Conservation (phyloP, 495 filamentous ascomycete genomes). For the Arthonia radiata region DNA sequence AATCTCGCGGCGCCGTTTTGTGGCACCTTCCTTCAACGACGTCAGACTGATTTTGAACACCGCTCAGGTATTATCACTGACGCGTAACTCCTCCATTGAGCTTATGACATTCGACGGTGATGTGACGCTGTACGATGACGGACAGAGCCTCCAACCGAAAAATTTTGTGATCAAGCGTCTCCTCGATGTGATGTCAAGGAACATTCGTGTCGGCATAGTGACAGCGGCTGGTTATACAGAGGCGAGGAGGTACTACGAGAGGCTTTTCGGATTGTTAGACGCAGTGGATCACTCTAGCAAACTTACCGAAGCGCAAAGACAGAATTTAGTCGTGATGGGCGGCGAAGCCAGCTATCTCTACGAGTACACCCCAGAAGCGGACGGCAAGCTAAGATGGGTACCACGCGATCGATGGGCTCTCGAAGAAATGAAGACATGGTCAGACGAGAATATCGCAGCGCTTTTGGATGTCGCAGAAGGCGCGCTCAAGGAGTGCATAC, state of each 20-base stretch:
- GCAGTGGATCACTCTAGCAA: slow-evolving; percentile 24
- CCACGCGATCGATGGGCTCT: slow-evolving; percentile 53
- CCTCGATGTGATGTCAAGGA: slow-evolving; percentile 32
- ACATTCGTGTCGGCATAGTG: slow-evolving; percentile 71
- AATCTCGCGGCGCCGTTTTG: slow-evolving; percentile 81
- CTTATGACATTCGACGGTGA: slow-evolving; percentile 95
- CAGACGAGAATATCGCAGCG: slow-evolving; percentile 44
- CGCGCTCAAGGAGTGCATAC: slow-evolving; percentile 53
- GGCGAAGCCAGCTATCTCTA: slow-evolving; percentile 28
- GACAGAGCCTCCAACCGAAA: slow-evolving; percentile 41
- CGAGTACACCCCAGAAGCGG: slow-evolving; percentile 32
- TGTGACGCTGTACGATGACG: slow-evolving; percentile 91
- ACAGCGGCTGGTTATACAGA: slow-evolving; percentile 93
- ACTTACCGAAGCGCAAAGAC: slow-evolving; percentile 36
- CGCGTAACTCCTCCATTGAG: slow-evolving; percentile 33
- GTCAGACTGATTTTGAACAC: slow-evolving; percentile 82
- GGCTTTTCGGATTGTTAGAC: slow-evolving; percentile 65
- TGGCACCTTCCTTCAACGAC: slow-evolving; percentile 94
- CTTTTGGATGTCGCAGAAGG: slow-evolving; percentile 72
- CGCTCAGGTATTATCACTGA: slow-evolving; percentile 71
- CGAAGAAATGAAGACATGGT: slow-evolving; percentile 70
- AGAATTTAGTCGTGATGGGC: slow-evolving; percentile 75
- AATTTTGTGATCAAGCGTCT: slow-evolving; percentile 65
- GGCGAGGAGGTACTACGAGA: slow-evolving; percentile 53
- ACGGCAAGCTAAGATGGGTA: slow-evolving; percentile 31